These are phyloP conservation scores for Russula vinacea DNA, from an alignment of 768 basidiomycete genomes.

Conservation along the genomic window DNA sequence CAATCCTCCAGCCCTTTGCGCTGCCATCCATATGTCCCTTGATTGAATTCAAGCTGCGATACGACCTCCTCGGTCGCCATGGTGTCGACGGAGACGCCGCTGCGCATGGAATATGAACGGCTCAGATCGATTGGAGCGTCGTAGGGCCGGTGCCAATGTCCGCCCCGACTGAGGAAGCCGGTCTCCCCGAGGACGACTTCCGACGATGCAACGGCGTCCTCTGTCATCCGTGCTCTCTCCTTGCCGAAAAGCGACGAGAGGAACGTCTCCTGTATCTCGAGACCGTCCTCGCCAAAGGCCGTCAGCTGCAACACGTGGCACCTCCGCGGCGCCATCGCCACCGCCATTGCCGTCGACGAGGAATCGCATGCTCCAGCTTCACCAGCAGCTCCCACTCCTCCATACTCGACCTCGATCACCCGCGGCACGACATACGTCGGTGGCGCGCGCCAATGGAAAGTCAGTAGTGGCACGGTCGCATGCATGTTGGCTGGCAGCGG, in stretches of 20 bases:
- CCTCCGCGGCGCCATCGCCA: slow-evolving; percentile 8
- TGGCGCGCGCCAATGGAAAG: slow-evolving; percentile 54
- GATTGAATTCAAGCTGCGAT: slow-evolving; percentile 47
- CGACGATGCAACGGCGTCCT: slow-evolving; percentile 45
- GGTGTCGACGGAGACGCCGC: slow-evolving; percentile 48
- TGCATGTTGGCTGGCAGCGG: slow-evolving; percentile 59
- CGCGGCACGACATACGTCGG: slow-evolving; percentile 57
- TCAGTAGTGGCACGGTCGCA: slow-evolving; percentile 49
- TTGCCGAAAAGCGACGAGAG: slow-evolving; percentile 40
- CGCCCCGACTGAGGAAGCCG: slow-evolving; percentile 54
- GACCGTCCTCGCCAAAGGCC: slow-evolving; percentile 63
- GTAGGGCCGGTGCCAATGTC: slow-evolving; percentile 46
- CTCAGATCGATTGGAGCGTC: slow-evolving; percentile 36
- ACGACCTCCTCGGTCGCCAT: slow-evolving; percentile 52
- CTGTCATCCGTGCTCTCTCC: slow-evolving; percentile 37
- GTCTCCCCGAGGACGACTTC: slow-evolving; percentile 63
- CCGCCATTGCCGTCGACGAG: not conserved
- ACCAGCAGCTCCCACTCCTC: not conserved
- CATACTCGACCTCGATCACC: slow-evolving; percentile 36
- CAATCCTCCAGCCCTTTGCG: slow-evolving; percentile 71
- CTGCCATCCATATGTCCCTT: slow-evolving; percentile 79
- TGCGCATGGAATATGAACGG: slow-evolving; percentile 46
- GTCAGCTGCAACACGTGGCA: slow-evolving; percentile 60
- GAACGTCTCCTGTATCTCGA: slow-evolving; percentile 70
- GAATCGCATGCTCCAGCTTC: not conserved